Percentiles rank a stretch among this genome's conserved stretches.
Conservation (phyloP, 2,329 filamentous ascomycete species). For the Penicillium carneum region DNA sequence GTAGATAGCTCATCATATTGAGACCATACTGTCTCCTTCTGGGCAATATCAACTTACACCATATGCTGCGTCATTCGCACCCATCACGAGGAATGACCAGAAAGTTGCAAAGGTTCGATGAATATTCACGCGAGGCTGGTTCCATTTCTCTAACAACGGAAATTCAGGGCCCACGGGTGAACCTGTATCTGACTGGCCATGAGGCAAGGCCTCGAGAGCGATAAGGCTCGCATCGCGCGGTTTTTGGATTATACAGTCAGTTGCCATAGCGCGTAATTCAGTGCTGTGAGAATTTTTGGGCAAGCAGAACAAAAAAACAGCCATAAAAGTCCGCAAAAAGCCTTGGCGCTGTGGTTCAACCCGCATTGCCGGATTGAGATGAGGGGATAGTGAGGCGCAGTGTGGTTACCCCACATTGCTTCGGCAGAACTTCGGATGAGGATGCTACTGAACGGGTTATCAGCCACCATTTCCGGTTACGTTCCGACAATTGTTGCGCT, state of each 20-base stretch:
- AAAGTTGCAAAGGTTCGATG: slow-evolving; percentile 62
- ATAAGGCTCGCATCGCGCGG: slow-evolving; percentile 21
- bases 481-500: too few relatives aligned
- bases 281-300: neutral
- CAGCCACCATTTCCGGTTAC: neutral
- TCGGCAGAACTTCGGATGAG: slow-evolving; percentile 5
- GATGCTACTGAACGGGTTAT: neutral
- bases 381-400: slow-evolving; percentile 3
- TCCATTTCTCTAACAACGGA: slow-evolving; percentile 54
- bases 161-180: slow-evolving; percentile 10
- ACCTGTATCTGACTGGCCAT: slow-evolving; percentile 5
- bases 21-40: neutral
- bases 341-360: neutral
- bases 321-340: neutral
- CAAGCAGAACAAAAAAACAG: neutral
- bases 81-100: slow-evolving; percentile 65
- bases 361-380: slow-evolving; percentile 2
- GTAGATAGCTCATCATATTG: neutral
- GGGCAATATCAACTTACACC: slow-evolving; percentile 54
- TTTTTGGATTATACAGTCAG: slow-evolving; percentile 22
- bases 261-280: slow-evolving; percentile 21
- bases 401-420: neutral
- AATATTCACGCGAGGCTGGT: slow-evolving; percentile 58
- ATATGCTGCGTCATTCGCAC: slow-evolving; percentile 66
- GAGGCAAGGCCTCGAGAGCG: slow-evolving; percentile 26